These are phyloP conservation scores for Vinca minor DNA, from an alignment of 257 asterid species.

Conservation along the genomic window DNA sequence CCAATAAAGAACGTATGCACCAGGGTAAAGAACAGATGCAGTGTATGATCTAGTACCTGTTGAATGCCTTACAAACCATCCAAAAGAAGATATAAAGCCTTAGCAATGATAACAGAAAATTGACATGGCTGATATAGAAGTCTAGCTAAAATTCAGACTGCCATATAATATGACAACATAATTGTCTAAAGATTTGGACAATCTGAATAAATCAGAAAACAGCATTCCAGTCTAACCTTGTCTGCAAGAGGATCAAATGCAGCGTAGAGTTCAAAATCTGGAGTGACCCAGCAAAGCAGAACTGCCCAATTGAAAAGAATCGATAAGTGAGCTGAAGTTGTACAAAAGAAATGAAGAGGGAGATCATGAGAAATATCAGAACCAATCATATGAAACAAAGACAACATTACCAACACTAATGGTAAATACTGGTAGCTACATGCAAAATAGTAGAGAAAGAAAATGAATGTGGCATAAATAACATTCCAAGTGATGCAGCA, in stretches of 20 bases:
- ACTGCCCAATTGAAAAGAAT: constrained; percentile 34
- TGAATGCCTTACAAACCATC: neutral
- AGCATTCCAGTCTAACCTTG: constrained; percentile 56
- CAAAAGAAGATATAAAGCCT: neutral
- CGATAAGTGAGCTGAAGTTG: neutral
- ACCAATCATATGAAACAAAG: no score
- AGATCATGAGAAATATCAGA: neutral
- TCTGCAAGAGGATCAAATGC: constrained; percentile 99
- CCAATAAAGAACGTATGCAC: no score
- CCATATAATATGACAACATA: neutral
- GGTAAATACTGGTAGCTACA: neutral
- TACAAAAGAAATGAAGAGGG: neutral
- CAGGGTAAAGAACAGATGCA: neutral
- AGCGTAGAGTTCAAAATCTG: constrained; percentile 91
- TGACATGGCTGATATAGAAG: neutral
- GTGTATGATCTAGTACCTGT: neutral
- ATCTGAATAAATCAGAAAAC: neutral
- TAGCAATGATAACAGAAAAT: neutral
- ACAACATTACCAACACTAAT: neutral
- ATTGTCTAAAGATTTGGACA: neutral
- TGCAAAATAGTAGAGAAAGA: neutral
- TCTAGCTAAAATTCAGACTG: neutral
- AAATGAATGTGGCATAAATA: neutral
- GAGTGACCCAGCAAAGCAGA: constrained; percentile 96
- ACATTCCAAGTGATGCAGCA: neutral